Percentiles rank a stretch among this genome's conserved stretches.
These are phyloP conservation scores for Hymenotorrendiella dingleyae DNA, from an alignment of 2,329 filamentous ascomycete genomes.

Conservation along the genomic window DNA sequence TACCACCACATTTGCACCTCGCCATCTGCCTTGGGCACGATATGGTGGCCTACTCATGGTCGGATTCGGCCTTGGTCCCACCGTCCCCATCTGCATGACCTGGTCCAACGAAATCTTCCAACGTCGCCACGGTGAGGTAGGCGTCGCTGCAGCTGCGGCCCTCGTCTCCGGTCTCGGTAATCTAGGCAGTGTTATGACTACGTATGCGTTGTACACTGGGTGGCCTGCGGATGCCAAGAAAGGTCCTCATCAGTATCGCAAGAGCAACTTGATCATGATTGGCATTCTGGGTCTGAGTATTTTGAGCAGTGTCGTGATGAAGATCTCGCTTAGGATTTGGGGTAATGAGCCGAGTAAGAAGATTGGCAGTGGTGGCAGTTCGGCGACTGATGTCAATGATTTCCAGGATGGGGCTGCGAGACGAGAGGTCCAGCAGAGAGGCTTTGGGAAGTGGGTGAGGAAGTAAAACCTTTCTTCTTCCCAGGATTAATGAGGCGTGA, in stretches of 20 bases:
- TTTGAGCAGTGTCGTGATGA: conserved; percentile 63
- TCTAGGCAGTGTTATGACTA: conserved; percentile 77
- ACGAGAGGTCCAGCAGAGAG: conserved; percentile 51
- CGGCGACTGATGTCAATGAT: conserved; percentile 34
- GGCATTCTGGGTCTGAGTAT: conserved; percentile 78
- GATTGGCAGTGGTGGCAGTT: conserved; percentile 34
- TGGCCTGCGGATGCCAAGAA: conserved; percentile 71
- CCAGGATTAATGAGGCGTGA: background rate
- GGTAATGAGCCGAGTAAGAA: conserved; percentile 48
- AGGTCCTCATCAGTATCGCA: conserved; percentile 67
- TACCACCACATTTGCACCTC: conserved; percentile 66
- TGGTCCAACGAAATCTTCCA: conserved; percentile 93
- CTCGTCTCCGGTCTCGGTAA: conserved; percentile 85
- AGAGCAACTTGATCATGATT: conserved; percentile 84
- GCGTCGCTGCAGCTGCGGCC: conserved; percentile 78
- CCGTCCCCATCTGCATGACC: conserved; percentile 88
- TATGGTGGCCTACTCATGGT: conserved; percentile 88
- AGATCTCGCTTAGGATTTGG: conserved; percentile 53
- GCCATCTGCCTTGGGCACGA: conserved; percentile 67
- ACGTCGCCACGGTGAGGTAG: conserved; percentile 80
- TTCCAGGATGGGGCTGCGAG: conserved; percentile 56
- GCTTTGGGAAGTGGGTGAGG: conserved; percentile 41
- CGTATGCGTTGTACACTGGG: conserved; percentile 82
- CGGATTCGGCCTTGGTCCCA: conserved; percentile 84
- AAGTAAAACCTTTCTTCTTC: conserved; percentile 11